phyloP scores from a whole-genome alignment of 148 eudicot species.

The Amaranthus palmeri region DNA sequence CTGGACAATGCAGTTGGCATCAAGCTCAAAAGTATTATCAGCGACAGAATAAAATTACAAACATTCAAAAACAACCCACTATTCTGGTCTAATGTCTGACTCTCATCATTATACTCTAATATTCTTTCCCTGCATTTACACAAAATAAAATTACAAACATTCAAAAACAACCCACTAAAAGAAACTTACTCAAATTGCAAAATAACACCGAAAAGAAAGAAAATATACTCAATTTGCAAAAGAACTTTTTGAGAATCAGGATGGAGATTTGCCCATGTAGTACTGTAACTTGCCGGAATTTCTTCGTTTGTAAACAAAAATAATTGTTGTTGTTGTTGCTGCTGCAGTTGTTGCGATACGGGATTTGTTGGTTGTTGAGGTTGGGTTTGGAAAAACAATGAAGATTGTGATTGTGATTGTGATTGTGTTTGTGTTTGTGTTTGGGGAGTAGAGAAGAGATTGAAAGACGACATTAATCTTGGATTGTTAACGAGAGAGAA shows the following conservation, averaged over 20 bases:
- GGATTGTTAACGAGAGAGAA: conserved; percentile 5
- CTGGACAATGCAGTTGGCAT: not conserved
- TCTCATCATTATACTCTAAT: conserved; percentile 45
- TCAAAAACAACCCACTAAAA: not conserved
- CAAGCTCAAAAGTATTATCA: not conserved
- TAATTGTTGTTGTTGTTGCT: conserved; percentile 57
- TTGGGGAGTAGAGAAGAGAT: conserved; percentile 53
- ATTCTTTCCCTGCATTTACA: conserved; percentile 61
- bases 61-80: not conserved
- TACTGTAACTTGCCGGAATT: conserved; percentile 70
- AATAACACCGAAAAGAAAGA: not conserved
- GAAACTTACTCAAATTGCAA: not conserved
- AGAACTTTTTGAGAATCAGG: conserved; percentile 86
- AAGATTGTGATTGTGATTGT: conserved; percentile 27
- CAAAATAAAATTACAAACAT: conserved; percentile 3
- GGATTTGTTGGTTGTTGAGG: conserved; percentile 28
- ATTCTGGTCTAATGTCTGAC: too few relatives aligned
- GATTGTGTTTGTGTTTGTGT: conserved; percentile 44
- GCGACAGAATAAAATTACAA: conserved; percentile 9
- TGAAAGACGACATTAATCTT: conserved; percentile 45
- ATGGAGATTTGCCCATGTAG: conserved; percentile 93
- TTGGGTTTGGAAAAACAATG: conserved; percentile 30
- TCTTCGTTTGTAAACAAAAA: conserved; percentile 77
- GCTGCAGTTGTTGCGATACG: conserved; percentile 34
- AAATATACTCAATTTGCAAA: conserved; percentile 66